Percentiles rank a stretch among this genome's conserved stretches.
Evolutionary conservation across 2,329 filamentous ascomycete genomes (phyloP).

Genomic region (Pestalotiopsis sp.): DNA sequence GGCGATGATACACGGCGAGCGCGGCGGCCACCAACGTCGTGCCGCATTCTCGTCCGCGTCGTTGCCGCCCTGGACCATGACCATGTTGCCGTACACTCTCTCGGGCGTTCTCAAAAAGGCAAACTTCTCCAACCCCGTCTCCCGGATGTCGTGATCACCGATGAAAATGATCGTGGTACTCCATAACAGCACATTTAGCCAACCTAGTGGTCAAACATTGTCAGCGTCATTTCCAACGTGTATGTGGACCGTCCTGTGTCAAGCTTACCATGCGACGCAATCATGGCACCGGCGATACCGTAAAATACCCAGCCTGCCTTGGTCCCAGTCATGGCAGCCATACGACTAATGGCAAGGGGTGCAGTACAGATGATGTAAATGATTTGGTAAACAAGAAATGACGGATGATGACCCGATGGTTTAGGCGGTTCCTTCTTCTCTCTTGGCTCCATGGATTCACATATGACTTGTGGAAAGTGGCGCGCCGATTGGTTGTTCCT

Average conservation of each 20-base stretch:
- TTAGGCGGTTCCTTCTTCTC: constrained; percentile 7
- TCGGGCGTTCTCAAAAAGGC: constrained; percentile 8
- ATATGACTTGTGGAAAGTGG: background rate
- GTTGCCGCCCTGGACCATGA: constrained; percentile 6
- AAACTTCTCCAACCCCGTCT: constrained; percentile 11
- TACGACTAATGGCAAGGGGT: constrained; percentile 6
- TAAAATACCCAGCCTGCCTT: constrained; percentile 2
- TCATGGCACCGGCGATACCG: background rate
- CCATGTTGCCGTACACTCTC: constrained; percentile 8
- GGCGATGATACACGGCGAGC: background rate
- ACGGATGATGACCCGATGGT: constrained; percentile 12
- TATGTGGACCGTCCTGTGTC: no score
- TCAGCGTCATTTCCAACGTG: background rate
- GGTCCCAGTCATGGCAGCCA: constrained; percentile 1
- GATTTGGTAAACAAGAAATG: constrained; percentile 10
- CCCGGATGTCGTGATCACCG: constrained; percentile 2
- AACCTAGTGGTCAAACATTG: background rate
- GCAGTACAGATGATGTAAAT: constrained; percentile 10
- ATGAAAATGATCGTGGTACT: constrained; percentile 12
- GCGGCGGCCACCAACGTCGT: background rate
- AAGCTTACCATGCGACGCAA: constrained; percentile 9
- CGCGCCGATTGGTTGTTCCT: constrained; percentile 4
- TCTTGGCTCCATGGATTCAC: background rate
- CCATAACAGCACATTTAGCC: constrained; percentile 11
- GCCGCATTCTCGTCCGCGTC: background rate